Percentiles rank a stretch among this genome's conserved stretches.
These are phyloP conservation scores for Primulina tabacum DNA, from an alignment of 257 asterid species.

Conservation along the genomic window DNA sequence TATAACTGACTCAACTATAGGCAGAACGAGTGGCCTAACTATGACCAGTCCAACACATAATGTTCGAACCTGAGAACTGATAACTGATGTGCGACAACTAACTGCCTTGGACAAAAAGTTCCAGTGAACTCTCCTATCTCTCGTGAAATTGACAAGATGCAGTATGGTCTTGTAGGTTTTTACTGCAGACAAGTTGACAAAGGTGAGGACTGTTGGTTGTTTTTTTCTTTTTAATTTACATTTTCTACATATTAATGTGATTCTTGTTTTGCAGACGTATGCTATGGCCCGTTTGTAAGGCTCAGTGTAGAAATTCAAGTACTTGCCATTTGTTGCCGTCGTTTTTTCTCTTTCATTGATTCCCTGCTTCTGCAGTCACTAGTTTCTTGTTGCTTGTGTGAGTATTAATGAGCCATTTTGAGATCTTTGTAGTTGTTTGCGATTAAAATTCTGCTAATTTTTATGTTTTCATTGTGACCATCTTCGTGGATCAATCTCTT, in stretches of 20 bases:
- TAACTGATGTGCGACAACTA: no score
- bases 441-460: slow-evolving; percentile 12
- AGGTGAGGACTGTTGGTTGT: slow-evolving; percentile 35
- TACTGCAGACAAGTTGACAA: slow-evolving; percentile 46
- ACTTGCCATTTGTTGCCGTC: slow-evolving; percentile 74
- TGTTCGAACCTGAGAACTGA: no score
- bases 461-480: slow-evolving; percentile 5
- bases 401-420: slow-evolving; percentile 31
- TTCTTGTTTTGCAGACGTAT: slow-evolving; percentile 32
- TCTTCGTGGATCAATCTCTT: slow-evolving; percentile 4
- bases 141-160: slow-evolving; percentile 60
- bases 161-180: slow-evolving; percentile 43
- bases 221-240: slow-evolving; percentile 21
- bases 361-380: slow-evolving; percentile 65
- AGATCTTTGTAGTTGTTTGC: slow-evolving; percentile 4
- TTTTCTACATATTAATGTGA: slow-evolving; percentile 29
- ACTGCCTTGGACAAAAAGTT: slow-evolving; percentile 44
- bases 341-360: slow-evolving; percentile 65
- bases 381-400: slow-evolving; percentile 79
- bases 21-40: no score
- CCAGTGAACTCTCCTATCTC: slow-evolving; percentile 40
- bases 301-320: slow-evolving; percentile 74
- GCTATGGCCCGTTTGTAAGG: slow-evolving; percentile 78
- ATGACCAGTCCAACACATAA: no score
- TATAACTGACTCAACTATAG: no score